Evolutionary conservation across 2,329 filamentous ascomycete genomes (phyloP), one percentile per base, ranked within the genome.

Genomic region (Monilinia fructigena): DNA sequence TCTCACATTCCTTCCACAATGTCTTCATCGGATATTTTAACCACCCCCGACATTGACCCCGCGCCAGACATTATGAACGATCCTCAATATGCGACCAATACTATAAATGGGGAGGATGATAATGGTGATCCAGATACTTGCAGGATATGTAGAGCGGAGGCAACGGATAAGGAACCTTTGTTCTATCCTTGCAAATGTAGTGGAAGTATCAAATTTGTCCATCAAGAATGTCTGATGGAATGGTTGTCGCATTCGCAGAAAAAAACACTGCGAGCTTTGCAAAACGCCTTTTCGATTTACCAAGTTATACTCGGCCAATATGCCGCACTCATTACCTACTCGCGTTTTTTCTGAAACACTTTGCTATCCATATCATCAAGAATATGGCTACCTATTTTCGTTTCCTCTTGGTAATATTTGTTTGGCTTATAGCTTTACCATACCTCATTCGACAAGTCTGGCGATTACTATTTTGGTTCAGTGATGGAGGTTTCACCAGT

Each of bases 161-260:
- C 86, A 65, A 91, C 90, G 1, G 78, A 83, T 4, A 85, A 91
- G 4, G 95, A 98, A 76, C 93, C 92, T 67, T 85, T 99, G 50
- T 99, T 97, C 81, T 95, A 96, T 76, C 95, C 95, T 7, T 99
- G 95, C 88, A 97, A 97, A 82, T 99, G 95, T 81, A 97, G 92
- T 76, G 95, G 95, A 66, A 98, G 94, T 80, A 99, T 99, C 81
- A 97, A 97, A 81, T 97, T 90, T 75, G 95, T 99, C 69, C 95
- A 99, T 78, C 95, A 99, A 79, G 91, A 96, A 77, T 99, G 95
- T 77, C 81, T 99, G 79, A 97, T 99, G 90, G 93, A 98, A 79
- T 99, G 95, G 95, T 83, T 99, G 28, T 94, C 93, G 60, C 96
- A 99, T 78, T 98, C 95, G 1, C 93, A 99, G 77, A 99, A 99